Conservation (phyloP, 2,329 filamentous ascomycete genomes). For the Cladosporium colombiae region DNA sequence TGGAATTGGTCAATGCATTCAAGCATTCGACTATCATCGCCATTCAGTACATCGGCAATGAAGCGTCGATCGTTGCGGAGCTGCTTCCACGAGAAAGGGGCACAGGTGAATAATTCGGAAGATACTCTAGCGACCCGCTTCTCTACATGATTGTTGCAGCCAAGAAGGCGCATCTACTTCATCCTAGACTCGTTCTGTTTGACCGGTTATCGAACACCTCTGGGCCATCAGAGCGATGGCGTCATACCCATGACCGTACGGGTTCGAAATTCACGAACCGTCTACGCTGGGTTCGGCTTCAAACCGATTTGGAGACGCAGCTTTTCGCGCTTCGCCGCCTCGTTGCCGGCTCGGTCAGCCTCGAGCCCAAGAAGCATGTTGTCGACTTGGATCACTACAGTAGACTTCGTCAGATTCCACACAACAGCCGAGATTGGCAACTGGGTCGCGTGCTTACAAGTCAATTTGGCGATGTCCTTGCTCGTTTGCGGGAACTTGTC, state of each 20-base stretch:
- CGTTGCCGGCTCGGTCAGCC: conserved; percentile 34
- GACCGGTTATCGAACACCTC: background rate
- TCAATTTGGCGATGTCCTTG: conserved; percentile 34
- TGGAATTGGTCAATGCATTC: background rate
- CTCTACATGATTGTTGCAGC: conserved; percentile 1
- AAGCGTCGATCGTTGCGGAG: background rate
- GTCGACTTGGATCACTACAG: conserved; percentile 32
- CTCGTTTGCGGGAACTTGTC: conserved; percentile 36
- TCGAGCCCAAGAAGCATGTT: conserved; percentile 35
- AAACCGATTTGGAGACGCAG: conserved; percentile 36
- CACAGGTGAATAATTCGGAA: background rate
- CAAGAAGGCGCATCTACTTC: conserved; percentile 1
- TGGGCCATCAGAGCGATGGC: background rate
- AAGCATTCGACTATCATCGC: background rate
- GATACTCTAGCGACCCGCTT: background rate
- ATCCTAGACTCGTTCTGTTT: conserved; percentile 9
- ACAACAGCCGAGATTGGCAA: background rate
- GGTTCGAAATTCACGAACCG: background rate
- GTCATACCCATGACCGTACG: background rate
- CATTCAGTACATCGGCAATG: background rate
- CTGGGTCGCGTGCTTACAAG: conserved; percentile 25
- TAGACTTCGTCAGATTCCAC: background rate
- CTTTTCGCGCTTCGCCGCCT: conserved; percentile 33
- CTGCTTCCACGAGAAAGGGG: background rate
- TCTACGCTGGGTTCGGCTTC: conserved; percentile 35